These are phyloP conservation scores for Auxenochlorella pyrenoidosa DNA, from an alignment of 139 green algal species.

Conservation along the genomic window DNA sequence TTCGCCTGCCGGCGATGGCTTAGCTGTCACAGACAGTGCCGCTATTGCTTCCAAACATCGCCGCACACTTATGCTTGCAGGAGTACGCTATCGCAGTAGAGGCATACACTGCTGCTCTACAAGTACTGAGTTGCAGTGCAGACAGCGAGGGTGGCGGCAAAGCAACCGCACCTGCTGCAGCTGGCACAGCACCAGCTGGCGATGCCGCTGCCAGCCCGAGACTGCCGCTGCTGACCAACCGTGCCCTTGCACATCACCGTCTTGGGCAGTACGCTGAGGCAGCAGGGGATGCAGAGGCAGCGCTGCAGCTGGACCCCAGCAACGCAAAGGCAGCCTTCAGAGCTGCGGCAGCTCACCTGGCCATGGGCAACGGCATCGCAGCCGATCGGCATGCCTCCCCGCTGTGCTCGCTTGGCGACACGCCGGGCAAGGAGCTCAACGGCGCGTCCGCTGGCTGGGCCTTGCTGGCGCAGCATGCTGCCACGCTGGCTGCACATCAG, in stretches of 20 bases:
- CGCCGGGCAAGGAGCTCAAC: background rate
- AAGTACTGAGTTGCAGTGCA: background rate
- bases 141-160: background rate
- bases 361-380: background rate
- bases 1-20: background rate
- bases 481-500: background rate
- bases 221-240: slow-evolving; percentile 13
- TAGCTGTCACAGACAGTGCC: background rate
- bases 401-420: background rate
- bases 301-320: background rate
- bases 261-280: slow-evolving; percentile 20
- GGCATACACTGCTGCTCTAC: background rate
- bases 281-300: slow-evolving; percentile 9
- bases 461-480: background rate
- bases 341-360: background rate
- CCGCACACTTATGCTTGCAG: background rate
- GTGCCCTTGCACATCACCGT: slow-evolving; percentile 1
- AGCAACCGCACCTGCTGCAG: background rate
- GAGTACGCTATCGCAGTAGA: background rate
- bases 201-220: background rate
- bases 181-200: no score
- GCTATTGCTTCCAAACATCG: background rate
- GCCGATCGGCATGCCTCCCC: background rate
- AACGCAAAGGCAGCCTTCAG: slow-evolving; percentile 11
- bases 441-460: background rate